These are phyloP conservation scores for Verbena officinalis DNA, from an alignment of 257 asterid genomes.

Conservation along the genomic window DNA sequence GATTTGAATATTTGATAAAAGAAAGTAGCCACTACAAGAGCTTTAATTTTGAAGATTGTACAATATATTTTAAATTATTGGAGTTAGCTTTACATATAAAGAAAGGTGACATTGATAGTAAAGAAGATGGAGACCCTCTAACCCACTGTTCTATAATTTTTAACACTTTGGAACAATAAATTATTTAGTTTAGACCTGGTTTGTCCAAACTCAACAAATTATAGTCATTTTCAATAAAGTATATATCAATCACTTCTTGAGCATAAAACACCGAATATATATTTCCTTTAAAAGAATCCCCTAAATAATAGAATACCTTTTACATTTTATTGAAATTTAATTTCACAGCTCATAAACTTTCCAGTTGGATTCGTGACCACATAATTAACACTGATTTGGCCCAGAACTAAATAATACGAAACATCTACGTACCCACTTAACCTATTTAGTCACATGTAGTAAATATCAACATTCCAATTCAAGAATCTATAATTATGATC, in stretches of 20 bases:
- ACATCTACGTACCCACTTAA: not conserved
- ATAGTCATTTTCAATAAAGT: no score
- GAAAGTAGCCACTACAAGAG: constrained; percentile 27
- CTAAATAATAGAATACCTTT: no score
- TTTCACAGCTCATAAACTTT: no score
- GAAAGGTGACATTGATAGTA: constrained; percentile 25
- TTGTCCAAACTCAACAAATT: no score
- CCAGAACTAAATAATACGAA: constrained; percentile 2
- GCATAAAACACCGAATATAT: no score
- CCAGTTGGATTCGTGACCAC: no score
- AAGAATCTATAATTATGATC: not conserved
- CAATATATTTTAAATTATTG: constrained; percentile 25
- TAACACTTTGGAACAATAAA: constrained; percentile 10
- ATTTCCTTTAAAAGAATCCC: no score
- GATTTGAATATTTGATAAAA: constrained; percentile 22
- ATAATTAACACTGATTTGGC: no score
- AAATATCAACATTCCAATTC: not conserved
- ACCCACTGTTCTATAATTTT: constrained; percentile 27
- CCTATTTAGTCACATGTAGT: not conserved
- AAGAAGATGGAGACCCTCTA: constrained; percentile 37
- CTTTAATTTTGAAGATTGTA: constrained; percentile 16
- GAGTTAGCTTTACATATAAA: constrained; percentile 27
- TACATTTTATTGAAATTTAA: no score
- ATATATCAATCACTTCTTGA: no score
- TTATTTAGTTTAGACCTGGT: no score